Evolutionary conservation across 768 basidiomycete genomes (phyloP).

Genomic region (Lactarius sanguifluus): DNA sequence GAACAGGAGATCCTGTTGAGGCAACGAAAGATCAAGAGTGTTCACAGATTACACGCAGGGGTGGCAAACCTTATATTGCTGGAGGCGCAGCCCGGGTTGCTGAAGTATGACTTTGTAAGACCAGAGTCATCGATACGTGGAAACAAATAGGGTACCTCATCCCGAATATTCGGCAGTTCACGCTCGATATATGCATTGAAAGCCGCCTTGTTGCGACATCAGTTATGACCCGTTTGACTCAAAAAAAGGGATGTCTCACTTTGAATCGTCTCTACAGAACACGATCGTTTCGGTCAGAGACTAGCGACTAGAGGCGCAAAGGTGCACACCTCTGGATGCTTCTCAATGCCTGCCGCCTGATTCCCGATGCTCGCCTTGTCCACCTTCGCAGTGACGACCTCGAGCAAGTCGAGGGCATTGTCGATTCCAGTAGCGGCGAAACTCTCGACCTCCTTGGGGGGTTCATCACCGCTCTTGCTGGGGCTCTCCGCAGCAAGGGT

Average conservation of each 20-base stretch:
- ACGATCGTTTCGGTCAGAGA: slow-evolving; percentile 11
- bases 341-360: slow-evolving; percentile 83
- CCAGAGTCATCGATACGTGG: neutral
- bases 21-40: neutral
- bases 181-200: slow-evolving; percentile 88
- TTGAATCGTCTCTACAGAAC: slow-evolving; percentile 78
- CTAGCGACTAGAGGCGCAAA: slow-evolving; percentile 10
- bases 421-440: slow-evolving; percentile 87
- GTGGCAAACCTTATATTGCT: slow-evolving; percentile 77
- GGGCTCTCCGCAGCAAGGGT: slow-evolving; percentile 30
- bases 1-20: slow-evolving; percentile 69
- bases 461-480: slow-evolving; percentile 35
- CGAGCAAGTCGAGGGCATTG: slow-evolving; percentile 84
- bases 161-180: slow-evolving; percentile 74
- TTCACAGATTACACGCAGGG: slow-evolving; percentile 13
- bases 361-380: slow-evolving; percentile 90
- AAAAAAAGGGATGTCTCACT: slow-evolving; percentile 41
- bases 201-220: slow-evolving; percentile 53
- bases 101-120: slow-evolving; percentile 34
- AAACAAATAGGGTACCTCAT: slow-evolving; percentile 55
- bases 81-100: slow-evolving; percentile 87
- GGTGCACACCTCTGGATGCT: slow-evolving; percentile 85
- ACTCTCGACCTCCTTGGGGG: slow-evolving; percentile 54
- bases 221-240: slow-evolving; percentile 10
- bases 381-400: slow-evolving; percentile 87